Evolutionary conservation across 208 protist species (phyloP).

Genomic region (Leishmania braziliensis): DNA sequence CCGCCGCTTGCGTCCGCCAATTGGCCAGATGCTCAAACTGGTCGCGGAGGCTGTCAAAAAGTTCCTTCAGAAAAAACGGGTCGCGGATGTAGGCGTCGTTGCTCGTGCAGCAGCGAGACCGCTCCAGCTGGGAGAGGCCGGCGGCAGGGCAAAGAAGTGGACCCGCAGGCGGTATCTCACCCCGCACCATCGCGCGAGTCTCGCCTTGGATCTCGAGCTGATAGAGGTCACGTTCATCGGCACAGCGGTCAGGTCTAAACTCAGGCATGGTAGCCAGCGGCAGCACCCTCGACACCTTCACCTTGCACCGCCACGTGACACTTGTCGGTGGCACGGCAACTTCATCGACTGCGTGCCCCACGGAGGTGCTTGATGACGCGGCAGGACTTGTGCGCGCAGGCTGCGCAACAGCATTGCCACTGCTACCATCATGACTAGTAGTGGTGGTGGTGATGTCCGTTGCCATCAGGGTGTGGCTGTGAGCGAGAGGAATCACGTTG

Average conservation of each 20-base stretch:
- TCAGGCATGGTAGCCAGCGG: constrained; percentile 29
- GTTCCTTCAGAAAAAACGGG: constrained; percentile 57
- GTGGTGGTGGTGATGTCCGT: background rate
- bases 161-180: constrained; percentile 44
- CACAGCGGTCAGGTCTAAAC: constrained; percentile 27
- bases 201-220: constrained; percentile 56
- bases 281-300: constrained; percentile 49
- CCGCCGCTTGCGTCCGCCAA: constrained; percentile 12
- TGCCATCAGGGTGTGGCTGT: background rate
- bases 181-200: constrained; percentile 38
- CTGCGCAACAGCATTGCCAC: background rate
- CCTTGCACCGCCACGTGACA: constrained; percentile 46
- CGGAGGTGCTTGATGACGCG: background rate
- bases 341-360: background rate
- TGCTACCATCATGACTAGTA: background rate
- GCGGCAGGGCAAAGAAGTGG: constrained; percentile 56
- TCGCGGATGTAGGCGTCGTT: constrained; percentile 61
- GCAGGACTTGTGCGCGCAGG: background rate
- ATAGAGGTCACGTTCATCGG: constrained; percentile 58
- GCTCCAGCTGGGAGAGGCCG: constrained; percentile 14
- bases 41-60: constrained; percentile 58
- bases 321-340: background rate
- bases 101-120: constrained; percentile 14
- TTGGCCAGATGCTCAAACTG: constrained; percentile 45
- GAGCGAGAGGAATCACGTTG: constrained; percentile 1